Percentiles rank a stretch among this genome's conserved stretches.
These are phyloP conservation scores for Flaveria trinervia DNA, from an alignment of 129 eudicot genomes.

Conservation along the genomic window DNA sequence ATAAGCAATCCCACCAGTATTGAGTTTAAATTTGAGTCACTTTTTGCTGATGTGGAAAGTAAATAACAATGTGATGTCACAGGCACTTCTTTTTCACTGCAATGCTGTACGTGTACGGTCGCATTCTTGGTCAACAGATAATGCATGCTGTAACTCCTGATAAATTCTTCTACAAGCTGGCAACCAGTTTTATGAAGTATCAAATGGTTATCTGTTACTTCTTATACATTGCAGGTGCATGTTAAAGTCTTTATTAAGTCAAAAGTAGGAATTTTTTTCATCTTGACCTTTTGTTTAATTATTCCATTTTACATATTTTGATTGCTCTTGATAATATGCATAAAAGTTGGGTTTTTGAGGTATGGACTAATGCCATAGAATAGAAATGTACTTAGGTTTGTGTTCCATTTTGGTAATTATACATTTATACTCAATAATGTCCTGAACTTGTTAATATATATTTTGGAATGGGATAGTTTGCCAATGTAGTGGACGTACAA, in stretches of 20 bases:
- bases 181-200: conserved; percentile 64
- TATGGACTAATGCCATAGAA: no score
- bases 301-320: no score
- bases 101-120: conserved; percentile 83
- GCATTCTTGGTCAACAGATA: conserved; percentile 66
- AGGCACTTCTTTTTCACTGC: conserved; percentile 94
- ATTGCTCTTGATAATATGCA: no score
- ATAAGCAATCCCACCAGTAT: background rate
- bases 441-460: no score
- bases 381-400: no score
- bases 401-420: no score
- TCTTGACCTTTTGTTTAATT: background rate
- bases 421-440: no score
- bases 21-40: background rate
- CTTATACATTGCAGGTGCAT: conserved; percentile 66
- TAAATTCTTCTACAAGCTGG: conserved; percentile 58
- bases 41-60: background rate
- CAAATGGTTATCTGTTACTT: conserved; percentile 88
- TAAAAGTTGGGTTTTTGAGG: no score
- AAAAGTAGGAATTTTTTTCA: background rate
- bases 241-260: background rate
- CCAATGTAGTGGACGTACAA: no score
- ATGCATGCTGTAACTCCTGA: conserved; percentile 76
- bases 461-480: no score
- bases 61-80: conserved; percentile 23